Base-by-base conservation (phyloP, 495 filamentous ascomycete species). In the Letharia columbiana region DNA sequence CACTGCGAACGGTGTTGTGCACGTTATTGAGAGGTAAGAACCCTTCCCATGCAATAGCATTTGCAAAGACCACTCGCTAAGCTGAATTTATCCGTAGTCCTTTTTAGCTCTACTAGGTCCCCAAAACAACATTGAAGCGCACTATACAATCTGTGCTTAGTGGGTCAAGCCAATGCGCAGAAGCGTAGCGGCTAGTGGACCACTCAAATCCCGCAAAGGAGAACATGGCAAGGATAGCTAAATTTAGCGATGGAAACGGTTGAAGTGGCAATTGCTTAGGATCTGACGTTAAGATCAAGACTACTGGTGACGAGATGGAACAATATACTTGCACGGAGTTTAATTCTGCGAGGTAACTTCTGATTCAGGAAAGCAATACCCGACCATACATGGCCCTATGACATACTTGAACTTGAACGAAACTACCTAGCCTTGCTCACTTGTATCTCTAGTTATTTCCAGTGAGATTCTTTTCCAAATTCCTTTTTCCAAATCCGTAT, bases 1-100 rank as follows among this genome's bases (percentile, higher is more conserved):
- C 6, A 63, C 37, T 18, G 52, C 45, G 9, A 63, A 63, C 49
- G 62, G 62, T 20, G 62, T 63, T 33, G 62, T 63, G 49, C 62
- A 63, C 13, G 37, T 63, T 18, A 18, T 63, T 37, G 62, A 63
- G 7, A 40, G 62, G 62, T 63, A 52, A 56, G 35, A 35, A 35
- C 1, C 23, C 12, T 56, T 56, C 9, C 52, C 3, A 1, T 28
- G 4, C 17, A 5, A 17, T 35, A 2, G 15, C 17, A 28, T 35
- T 56, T 20, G 31, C 12, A 17, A 56, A 56, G 52, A 4, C 52
- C 3, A 35, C 11, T 35, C 31, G 13, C 31, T 33, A 18, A 56
- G 28, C 31, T 35, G 28, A 35, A 4, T 12, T 5, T 4, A 6
- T 56, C 12, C 6, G 15, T 35, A 56, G 52, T 33, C 52, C 52